Conservation (phyloP, 768 basidiomycete genomes). For the Tulasnella sp. region DNA sequence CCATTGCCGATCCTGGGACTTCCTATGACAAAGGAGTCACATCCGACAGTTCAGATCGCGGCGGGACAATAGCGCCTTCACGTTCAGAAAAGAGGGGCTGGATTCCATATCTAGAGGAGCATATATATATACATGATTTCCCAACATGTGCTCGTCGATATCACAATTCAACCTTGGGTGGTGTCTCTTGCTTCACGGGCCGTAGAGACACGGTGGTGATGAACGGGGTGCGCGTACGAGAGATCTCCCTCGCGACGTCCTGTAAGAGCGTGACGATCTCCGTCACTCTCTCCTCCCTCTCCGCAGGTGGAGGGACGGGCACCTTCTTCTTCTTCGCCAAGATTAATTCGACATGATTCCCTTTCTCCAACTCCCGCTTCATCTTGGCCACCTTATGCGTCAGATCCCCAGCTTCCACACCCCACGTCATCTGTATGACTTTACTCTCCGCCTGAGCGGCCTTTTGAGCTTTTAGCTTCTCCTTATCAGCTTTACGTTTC, state of each 20-base stretch:
- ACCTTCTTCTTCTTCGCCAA: conserved; percentile 40
- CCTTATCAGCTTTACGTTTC: conserved; percentile 31
- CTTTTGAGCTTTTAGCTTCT: conserved; percentile 28
- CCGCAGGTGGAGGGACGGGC: conserved; percentile 27
- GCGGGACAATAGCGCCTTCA: too few relatives aligned
- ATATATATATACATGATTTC: too few relatives aligned
- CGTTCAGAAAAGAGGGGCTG: too few relatives aligned
- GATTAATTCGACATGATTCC: conserved; percentile 44
- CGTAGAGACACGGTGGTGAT: not conserved
- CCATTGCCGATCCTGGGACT: not conserved
- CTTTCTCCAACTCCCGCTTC: conserved; percentile 46
- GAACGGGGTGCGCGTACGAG: not conserved
- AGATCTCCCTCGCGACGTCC: conserved; percentile 31
- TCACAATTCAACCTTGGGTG: too few relatives aligned
- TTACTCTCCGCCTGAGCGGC: conserved; percentile 34
- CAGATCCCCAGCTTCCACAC: conserved; percentile 44
- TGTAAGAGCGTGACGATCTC: conserved; percentile 33
- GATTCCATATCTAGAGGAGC: too few relatives aligned
- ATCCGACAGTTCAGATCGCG: too few relatives aligned
- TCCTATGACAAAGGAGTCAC: too few relatives aligned
- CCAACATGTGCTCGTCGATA: too few relatives aligned
- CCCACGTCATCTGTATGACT: conserved; percentile 67
- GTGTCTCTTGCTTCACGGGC: not conserved
- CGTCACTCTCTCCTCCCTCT: conserved; percentile 37
- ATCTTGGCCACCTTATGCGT: conserved; percentile 55